Percentiles rank a stretch among this genome's conserved stretches.
Evolutionary conservation across 2,329 filamentous ascomycete species (phyloP).

Genomic region (Botrytis squamosa): DNA sequence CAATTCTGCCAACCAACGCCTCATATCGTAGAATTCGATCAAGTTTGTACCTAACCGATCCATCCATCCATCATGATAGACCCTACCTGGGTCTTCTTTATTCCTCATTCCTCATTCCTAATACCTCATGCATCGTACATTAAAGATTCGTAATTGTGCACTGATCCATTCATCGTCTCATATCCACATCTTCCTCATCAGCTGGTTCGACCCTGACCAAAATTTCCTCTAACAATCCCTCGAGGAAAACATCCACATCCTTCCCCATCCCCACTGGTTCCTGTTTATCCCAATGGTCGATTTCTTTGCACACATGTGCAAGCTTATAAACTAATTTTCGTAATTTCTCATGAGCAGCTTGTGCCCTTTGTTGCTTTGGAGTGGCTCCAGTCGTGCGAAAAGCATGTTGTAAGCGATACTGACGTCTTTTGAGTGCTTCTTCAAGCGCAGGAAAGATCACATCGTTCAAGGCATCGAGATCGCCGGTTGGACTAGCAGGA

Average conservation of each 20-base stretch:
- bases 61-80: conserved; percentile 16
- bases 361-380: conserved; percentile 65
- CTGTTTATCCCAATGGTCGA: conserved; percentile 82
- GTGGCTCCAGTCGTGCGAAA: conserved; percentile 43
- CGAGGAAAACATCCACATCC: conserved; percentile 83
- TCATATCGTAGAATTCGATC: conserved; percentile 11
- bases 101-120: conserved; percentile 1
- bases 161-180: conserved; percentile 27
- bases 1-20: conserved; percentile 22
- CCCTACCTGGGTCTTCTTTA: background rate
- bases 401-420: conserved; percentile 52
- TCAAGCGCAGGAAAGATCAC: conserved; percentile 93
- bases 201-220: conserved; percentile 86
- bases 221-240: conserved; percentile 91
- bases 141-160: conserved; percentile 13
- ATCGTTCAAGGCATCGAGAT: conserved; percentile 82
- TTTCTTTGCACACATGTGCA: conserved; percentile 79
- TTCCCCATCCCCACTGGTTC: conserved; percentile 92
- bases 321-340: conserved; percentile 79
- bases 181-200: conserved; percentile 43
- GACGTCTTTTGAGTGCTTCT: conserved; percentile 80
- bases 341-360: conserved; percentile 77
- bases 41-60: conserved; percentile 19
- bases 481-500: conserved; percentile 59
- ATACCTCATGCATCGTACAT: conserved; percentile 13